Evolutionary conservation across 1,139 yeast species (phyloP).

Genomic region (Sugiyamaella grinbergsii): DNA sequence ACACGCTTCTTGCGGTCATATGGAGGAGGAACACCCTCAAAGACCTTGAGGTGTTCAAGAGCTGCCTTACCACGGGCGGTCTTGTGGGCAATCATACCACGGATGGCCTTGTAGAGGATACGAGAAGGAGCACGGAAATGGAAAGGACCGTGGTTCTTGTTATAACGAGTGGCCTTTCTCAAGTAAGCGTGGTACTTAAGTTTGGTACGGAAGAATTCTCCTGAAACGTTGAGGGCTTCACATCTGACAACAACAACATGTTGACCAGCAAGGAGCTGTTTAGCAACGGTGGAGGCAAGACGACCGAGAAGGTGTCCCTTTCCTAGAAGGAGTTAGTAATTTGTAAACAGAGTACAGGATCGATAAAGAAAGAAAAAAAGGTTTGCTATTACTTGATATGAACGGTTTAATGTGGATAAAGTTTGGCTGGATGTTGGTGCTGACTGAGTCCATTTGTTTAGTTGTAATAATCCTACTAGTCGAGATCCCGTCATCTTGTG

Average conservation of each 20-base stretch:
- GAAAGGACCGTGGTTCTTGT: constrained; percentile 99
- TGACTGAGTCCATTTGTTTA: no score
- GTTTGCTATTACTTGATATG: neutral
- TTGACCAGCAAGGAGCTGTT: constrained; percentile 98
- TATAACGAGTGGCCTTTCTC: constrained; percentile 98
- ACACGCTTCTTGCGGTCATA: constrained; percentile 99
- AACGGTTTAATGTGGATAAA: no score
- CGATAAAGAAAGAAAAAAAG: neutral
- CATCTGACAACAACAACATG: constrained; percentile 96
- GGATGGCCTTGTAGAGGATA: constrained; percentile 98
- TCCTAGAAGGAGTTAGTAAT: constrained; percentile 45
- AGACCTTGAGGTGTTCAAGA: constrained; percentile 97
- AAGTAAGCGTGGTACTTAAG: constrained; percentile 99
- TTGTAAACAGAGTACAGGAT: neutral
- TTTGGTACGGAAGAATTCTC: constrained; percentile 99
- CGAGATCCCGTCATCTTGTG: no score
- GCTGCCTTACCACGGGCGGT: constrained; percentile 99
- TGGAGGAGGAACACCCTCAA: constrained; percentile 99
- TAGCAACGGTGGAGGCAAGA: constrained; percentile 98
- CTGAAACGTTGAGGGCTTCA: constrained; percentile 98
- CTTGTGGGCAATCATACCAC: constrained; percentile 99
- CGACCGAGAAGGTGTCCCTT: constrained; percentile 99
- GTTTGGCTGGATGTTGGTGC: no score
- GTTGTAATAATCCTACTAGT: no score
- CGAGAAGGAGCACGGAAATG: constrained; percentile 99